A percentile compares a stretch with the other conserved stretches of the same genome.
Evolutionary conservation across 1,284 basidiomycete species (phyloP).

Genomic region (Irpex sp.): DNA sequence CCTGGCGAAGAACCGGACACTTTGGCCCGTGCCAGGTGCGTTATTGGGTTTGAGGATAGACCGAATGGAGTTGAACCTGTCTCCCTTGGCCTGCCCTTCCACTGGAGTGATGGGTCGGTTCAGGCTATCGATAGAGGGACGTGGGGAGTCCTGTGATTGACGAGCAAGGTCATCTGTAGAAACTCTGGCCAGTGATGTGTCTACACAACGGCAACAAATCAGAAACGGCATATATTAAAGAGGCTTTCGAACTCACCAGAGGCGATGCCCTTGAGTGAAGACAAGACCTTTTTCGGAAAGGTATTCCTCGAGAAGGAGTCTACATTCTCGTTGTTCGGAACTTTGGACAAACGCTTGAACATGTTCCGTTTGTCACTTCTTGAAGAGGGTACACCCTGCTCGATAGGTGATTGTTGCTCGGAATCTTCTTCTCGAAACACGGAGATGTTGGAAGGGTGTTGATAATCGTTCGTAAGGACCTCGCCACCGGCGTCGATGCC

Average conservation of each 20-base stretch:
- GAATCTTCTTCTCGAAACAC: conserved; percentile 40
- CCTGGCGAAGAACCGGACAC: conserved; percentile 70
- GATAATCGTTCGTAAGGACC: conserved; percentile 47
- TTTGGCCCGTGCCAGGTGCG: conserved; percentile 71
- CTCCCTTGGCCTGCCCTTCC: conserved; percentile 27
- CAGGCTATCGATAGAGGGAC: conserved; percentile 18
- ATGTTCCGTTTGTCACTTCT: conserved; percentile 30
- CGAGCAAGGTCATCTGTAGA: conserved; percentile 29
- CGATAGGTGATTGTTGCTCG: conserved; percentile 35
- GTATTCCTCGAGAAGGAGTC: conserved; percentile 12
- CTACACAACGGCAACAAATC: conserved; percentile 22
- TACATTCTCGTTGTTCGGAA: conserved; percentile 17
- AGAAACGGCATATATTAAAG: neutral
- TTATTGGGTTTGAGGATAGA: conserved; percentile 68
- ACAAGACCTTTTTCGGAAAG: conserved; percentile 55
- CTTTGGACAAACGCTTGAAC: conserved; percentile 34
- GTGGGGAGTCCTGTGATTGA: conserved; percentile 21
- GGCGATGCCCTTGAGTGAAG: conserved; percentile 37
- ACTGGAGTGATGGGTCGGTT: conserved; percentile 28
- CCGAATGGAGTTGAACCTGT: conserved; percentile 46
- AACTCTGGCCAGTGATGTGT: conserved; percentile 38
- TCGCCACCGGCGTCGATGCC: conserved; percentile 26
- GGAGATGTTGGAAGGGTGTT: conserved; percentile 59
- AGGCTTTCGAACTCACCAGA: conserved; percentile 22
- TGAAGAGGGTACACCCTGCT: conserved; percentile 44